A percentile compares a stretch with the other conserved stretches of the same genome.
Conservation (phyloP, 495 filamentous ascomycete genomes). For the Hypoxylon trugodes region DNA sequence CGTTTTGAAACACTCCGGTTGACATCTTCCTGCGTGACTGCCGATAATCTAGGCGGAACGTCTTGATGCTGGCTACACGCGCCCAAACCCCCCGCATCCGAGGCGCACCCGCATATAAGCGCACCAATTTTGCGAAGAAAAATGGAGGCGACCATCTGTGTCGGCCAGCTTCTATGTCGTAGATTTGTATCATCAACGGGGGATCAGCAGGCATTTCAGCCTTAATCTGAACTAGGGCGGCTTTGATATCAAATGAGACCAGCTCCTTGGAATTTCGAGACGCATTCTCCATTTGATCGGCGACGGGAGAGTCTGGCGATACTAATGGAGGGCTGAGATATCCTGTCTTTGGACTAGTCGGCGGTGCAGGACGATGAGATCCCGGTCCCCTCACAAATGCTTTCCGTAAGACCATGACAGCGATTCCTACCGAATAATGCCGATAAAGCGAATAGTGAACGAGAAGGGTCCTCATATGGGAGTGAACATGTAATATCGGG, state of each 20-base stretch:
- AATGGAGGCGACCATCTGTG: constrained; percentile 89
- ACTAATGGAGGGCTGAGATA: constrained; percentile 49
- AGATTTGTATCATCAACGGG: constrained; percentile 87
- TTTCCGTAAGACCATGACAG: constrained; percentile 74
- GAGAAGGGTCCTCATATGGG: constrained; percentile 77
- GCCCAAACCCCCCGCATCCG: constrained; percentile 84
- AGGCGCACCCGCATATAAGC: constrained; percentile 87
- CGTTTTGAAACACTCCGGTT: constrained; percentile 65
- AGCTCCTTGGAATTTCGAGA: constrained; percentile 62
- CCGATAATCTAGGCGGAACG: constrained; percentile 79
- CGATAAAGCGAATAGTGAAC: constrained; percentile 93
- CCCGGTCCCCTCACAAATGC: constrained; percentile 67
- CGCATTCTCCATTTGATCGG: constrained; percentile 45
- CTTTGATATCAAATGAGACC: constrained; percentile 81
- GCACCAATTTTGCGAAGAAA: constrained; percentile 73
- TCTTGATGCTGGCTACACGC: constrained; percentile 82
- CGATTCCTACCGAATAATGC: constrained; percentile 89
- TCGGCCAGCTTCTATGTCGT: constrained; percentile 77
- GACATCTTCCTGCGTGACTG: constrained; percentile 74
- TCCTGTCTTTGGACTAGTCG: constrained; percentile 31
- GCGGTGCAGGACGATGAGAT: constrained; percentile 38
- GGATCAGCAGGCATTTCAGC: constrained; percentile 87
- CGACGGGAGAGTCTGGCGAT: constrained; percentile 42
- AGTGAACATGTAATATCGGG: constrained; percentile 85
- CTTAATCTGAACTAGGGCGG: constrained; percentile 84